These are phyloP conservation scores for Phoma herbarum DNA, from an alignment of 2,329 filamentous ascomycete species.

Conservation along the genomic window DNA sequence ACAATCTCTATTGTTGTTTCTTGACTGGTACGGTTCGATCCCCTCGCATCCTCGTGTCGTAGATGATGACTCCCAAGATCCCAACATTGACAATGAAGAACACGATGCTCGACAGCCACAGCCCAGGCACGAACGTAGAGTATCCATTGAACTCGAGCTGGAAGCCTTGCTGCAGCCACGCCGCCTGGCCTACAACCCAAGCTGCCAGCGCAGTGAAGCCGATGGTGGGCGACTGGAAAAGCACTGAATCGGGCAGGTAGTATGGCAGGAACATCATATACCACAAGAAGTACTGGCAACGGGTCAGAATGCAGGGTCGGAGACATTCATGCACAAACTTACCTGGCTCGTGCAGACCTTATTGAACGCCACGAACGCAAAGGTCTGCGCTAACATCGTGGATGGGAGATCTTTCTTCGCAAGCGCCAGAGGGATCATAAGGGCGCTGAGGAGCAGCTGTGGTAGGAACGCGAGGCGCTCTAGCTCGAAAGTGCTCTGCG, in stretches of 20 bases:
- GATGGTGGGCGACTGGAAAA: slow-evolving; percentile 67
- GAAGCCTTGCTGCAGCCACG: slow-evolving; percentile 62
- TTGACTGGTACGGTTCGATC: slow-evolving; percentile 1
- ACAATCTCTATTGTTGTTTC: too few species aligned
- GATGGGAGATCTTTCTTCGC: slow-evolving; percentile 83
- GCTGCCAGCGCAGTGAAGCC: slow-evolving; percentile 72
- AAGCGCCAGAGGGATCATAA: slow-evolving; percentile 77
- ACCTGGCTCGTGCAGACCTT: slow-evolving; percentile 99
- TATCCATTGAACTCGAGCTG: slow-evolving; percentile 68
- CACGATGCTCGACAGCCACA: slow-evolving; percentile 76
- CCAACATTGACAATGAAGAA: slow-evolving; percentile 91
- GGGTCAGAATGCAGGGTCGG: too few species aligned
- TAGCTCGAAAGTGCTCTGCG: slow-evolving; percentile 55
- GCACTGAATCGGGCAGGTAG: slow-evolving; percentile 82
- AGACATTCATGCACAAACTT: slow-evolving; percentile 48
- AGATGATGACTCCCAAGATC: slow-evolving; percentile 82
- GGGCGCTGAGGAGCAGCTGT: slow-evolving; percentile 80
- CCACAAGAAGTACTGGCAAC: slow-evolving; percentile 90
- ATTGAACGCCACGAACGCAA: slow-evolving; percentile 97
- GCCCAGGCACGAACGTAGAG: slow-evolving; percentile 84
- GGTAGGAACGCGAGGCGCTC: slow-evolving; percentile 90
- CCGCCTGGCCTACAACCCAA: slow-evolving; percentile 77
- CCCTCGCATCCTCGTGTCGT: slow-evolving; percentile 60
- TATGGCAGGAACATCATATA: slow-evolving; percentile 94
- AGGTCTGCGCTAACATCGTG: slow-evolving; percentile 93